A percentile compares a stretch with the other conserved stretches of the same genome.
Conservation (phyloP, 768 basidiomycete species). For the Collybia sordida region DNA sequence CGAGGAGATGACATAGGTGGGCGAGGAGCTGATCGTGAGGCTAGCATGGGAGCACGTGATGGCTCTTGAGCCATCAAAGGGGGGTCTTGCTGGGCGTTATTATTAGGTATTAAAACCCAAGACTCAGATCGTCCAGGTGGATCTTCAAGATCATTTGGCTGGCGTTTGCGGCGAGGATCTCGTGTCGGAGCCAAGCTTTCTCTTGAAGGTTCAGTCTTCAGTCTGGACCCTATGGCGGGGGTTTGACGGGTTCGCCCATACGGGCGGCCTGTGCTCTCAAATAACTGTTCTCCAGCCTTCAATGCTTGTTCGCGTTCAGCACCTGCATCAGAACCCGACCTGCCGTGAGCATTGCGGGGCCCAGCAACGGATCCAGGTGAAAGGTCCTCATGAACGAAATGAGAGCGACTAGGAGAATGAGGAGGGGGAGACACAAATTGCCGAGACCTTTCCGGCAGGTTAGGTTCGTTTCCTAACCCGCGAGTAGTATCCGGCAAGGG, state of each 20-base stretch:
- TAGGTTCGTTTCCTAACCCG: not conserved
- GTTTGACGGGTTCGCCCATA: conserved; percentile 26
- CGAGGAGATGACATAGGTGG: conserved; percentile 28
- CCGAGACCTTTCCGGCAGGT: not conserved
- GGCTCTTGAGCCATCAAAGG: conserved; percentile 21
- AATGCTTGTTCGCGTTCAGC: conserved; percentile 45
- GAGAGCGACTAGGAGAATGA: conserved; percentile 43
- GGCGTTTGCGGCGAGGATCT: conserved; percentile 22
- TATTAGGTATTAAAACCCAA: conserved; percentile 29
- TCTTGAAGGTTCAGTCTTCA: conserved; percentile 28
- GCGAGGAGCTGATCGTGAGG: conserved; percentile 24
- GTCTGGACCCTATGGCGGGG: conserved; percentile 22
- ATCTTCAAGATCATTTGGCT: conserved; percentile 23
- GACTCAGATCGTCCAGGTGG: conserved; percentile 18
- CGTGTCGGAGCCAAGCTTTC: conserved; percentile 25
- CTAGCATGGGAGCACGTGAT: conserved; percentile 13
- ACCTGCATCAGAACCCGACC: conserved; percentile 52
- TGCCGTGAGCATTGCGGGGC: conserved; percentile 34
- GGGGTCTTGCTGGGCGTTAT: conserved; percentile 29
- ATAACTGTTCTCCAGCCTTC: conserved; percentile 36
- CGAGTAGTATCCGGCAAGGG: conserved; percentile 25
- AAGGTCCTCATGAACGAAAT: conserved; percentile 39
- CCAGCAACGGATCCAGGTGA: conserved; percentile 20
- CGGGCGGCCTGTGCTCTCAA: conserved; percentile 28
- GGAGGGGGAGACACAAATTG: conserved; percentile 35